Evolutionary conservation across 2,329 filamentous ascomycete species (phyloP), one percentile per base, ranked within the genome.

Genomic region (Shiraia sp.): DNA sequence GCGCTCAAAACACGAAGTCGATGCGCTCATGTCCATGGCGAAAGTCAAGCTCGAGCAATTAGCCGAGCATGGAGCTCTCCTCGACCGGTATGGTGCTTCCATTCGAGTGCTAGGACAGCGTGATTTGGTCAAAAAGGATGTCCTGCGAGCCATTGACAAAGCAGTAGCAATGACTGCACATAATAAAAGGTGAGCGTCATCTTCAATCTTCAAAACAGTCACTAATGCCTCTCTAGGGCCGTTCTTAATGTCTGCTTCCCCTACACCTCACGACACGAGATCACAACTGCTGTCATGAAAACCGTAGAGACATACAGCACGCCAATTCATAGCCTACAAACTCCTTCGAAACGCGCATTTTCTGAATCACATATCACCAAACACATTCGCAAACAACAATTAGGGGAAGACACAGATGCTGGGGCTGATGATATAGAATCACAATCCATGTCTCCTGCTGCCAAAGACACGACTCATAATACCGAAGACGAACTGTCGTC

Each of bases 241-340:
- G 79, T 87, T 22, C 76, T 99, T 36, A 99, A 99, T 66, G 90
- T 99, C 50, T 99, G 93, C 75, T 97, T 97, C 62, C 93, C 93
- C 0, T 99, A 99, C 65, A 97, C 93, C 0, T 95, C 91, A 4
- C 82, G 93, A 51, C 90, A 96, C 61, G 93, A 99, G 67, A 97
- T 99, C 54, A 95, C 92, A 0, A 84, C 87, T 3, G 89, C 92
- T 5, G 88, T 99, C 53, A 86, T 88, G 50, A 83, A 85, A 29
- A 96, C 92, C 0, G 91, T 99, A 7, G 78, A 87, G 43, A 88
- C 96, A 45, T 97, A 90, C 69, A 88, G 87, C 45, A 84, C 81
- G 36, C 87, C 90, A 4, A 76, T 87, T 13, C 57, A 59, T 32
- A 61, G 49, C 37, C 77, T 86, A 13, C 77, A 78, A 10, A 79